Conservation (phyloP, 139 green algal species). For the Chlamydomonas schloesseri region DNA sequence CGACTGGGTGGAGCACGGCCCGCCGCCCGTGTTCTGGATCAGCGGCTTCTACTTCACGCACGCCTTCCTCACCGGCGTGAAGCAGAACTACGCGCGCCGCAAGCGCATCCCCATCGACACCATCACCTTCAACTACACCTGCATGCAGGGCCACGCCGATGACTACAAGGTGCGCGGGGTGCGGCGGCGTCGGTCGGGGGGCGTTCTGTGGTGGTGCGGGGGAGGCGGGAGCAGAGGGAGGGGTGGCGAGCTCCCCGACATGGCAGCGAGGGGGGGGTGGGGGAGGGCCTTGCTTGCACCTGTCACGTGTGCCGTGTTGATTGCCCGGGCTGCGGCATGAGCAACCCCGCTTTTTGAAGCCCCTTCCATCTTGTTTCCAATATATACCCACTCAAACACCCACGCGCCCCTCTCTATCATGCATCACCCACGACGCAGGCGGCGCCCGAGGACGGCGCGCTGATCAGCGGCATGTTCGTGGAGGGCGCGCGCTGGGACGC, state of each 20-base stretch:
- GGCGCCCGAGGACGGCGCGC: constrained; percentile 59
- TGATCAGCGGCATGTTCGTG: constrained; percentile 72
- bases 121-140: constrained; percentile 80
- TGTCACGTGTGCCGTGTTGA: no score
- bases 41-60: constrained; percentile 91
- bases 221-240: background rate
- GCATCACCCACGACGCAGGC: no score
- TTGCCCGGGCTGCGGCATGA: no score
- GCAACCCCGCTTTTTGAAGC: no score
- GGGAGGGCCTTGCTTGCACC: no score
- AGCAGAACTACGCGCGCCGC: constrained; percentile 87
- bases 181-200: background rate
- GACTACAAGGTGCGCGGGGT: background rate
- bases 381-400: background rate
- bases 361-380: no score
- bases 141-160: constrained; percentile 20
- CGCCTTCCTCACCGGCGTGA: constrained; percentile 82
- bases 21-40: constrained; percentile 84
- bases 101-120: constrained; percentile 78
- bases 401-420: no score
- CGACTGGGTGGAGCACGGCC: constrained; percentile 75
- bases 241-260: no score
- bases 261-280: no score
- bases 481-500: constrained; percentile 78
- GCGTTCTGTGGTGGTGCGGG: background rate